Evolutionary conservation across 2,329 filamentous ascomycete species (phyloP), one percentile per base, ranked within the genome.

Genomic region (Volutella citrinella): DNA sequence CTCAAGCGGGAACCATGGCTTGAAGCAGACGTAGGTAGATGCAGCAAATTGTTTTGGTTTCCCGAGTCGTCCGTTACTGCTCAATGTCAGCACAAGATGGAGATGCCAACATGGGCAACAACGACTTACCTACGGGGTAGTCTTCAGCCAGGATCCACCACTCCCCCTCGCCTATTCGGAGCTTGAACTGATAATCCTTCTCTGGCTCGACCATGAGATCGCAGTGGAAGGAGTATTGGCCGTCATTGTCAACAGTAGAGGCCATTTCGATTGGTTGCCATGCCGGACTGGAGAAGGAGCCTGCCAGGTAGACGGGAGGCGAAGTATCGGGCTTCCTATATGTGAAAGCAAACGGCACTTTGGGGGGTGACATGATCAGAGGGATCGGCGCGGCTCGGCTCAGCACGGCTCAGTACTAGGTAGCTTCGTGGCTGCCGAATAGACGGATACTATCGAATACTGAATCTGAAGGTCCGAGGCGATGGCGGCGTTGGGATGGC

Each of bases 131-230:
- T 34, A 69, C 78, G 11, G 77, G 73, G 34, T 71, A 68, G 27
- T 65, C 66, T 38, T 86, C 78, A 47, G 88, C 77, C 27, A 86
- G 59, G 16, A 80, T 67, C 83, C 83, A 87, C 77, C 80, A 85
- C 44, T 85, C 74, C 29, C 76, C 77, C 14, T 69, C 57, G 9
- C 82, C 83, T 21, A 84, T 65, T 19, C 82, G 74, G 48, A 89
- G 84, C 60, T 87, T 89, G 70, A 88, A 90, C 51, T 85, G 79
- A 45, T 87, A 77, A 37, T 77, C 72, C 28, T 75, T 70, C 15
- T 74, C 74, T 15, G 74, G 65, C 13, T 76, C 65, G 7, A 75
- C 67, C 21, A 69, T 56, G 27, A 87, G 66, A 2, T 69, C 60
- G 38, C 77, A 77, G 26, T 60, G 67, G 54, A 85, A 89, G 10